Evolutionary conservation across 1,284 basidiomycete genomes (phyloP).

Genomic region (Puccinia brachypodii): DNA sequence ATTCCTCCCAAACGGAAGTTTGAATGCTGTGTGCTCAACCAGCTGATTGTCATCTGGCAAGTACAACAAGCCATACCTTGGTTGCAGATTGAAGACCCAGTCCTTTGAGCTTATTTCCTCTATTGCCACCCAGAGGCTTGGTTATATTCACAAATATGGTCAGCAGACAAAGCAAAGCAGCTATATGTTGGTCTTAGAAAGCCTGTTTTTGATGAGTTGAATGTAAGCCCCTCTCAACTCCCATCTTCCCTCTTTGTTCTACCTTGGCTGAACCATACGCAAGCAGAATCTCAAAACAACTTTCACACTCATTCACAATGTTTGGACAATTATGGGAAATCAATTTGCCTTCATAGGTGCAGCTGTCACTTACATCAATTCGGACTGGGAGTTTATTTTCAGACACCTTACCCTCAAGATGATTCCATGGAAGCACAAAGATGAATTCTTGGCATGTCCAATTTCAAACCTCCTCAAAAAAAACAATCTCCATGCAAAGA

Average conservation of each 20-base stretch:
- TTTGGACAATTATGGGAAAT: constrained; percentile 22
- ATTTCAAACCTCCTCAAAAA: not conserved
- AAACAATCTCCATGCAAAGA: not conserved
- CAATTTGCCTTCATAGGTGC: constrained; percentile 15
- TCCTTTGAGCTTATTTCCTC: not conserved
- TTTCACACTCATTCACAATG: constrained; percentile 20
- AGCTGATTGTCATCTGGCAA: not conserved
- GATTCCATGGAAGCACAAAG: constrained; percentile 3
- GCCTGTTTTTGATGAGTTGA: not conserved
- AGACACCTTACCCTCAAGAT: not conserved
- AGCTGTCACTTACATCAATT: not conserved
- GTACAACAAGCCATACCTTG: not conserved
- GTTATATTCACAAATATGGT: not conserved
- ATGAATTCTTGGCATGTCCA: not conserved
- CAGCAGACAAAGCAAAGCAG: not conserved
- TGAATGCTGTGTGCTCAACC: not conserved
- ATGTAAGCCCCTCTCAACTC: not conserved
- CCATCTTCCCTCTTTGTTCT: not conserved
- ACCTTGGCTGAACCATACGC: not conserved
- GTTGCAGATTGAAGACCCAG: not conserved
- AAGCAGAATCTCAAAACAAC: not conserved
- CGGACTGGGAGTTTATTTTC: not conserved
- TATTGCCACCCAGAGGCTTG: not conserved
- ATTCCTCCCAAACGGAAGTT: not conserved
- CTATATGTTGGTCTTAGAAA: not conserved